Evolutionary conservation across 208 protist species (phyloP).

Genomic region (Entamoeba dispar): DNA sequence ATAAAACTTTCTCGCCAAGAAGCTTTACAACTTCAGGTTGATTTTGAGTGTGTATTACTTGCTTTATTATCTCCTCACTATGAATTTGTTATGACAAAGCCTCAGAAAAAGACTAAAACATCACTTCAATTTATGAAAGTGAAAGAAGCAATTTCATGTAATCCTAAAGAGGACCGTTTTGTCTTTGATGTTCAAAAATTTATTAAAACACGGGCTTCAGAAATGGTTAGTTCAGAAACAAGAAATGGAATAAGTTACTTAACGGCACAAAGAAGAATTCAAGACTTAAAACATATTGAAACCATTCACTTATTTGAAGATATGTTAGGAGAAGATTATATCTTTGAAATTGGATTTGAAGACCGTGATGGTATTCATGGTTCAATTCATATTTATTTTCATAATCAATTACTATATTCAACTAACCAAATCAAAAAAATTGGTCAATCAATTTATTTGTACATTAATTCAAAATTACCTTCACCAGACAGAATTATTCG

Average conservation of each 20-base stretch:
- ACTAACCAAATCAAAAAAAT: too few relatives aligned
- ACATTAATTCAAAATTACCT: too few relatives aligned
- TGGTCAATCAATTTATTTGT: too few relatives aligned
- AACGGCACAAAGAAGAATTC: neutral
- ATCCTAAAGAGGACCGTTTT: neutral
- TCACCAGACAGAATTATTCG: too few relatives aligned
- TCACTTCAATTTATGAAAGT: neutral
- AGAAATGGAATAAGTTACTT: neutral
- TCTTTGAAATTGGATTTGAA: neutral
- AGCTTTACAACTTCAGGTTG: neutral
- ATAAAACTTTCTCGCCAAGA: neutral
- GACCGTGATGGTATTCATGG: neutral
- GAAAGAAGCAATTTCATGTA: neutral
- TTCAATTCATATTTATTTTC: neutral
- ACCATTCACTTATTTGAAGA: neutral
- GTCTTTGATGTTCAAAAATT: neutral
- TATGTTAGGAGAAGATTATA: neutral
- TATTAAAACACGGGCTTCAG: neutral
- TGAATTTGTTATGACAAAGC: neutral
- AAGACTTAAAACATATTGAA: neutral
- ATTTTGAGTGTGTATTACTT: neutral
- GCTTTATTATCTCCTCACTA: neutral
- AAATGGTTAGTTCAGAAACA: neutral
- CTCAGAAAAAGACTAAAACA: neutral
- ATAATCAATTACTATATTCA: too few relatives aligned